Base-by-base conservation (phyloP, 495 filamentous ascomycete genomes). In the Tuber indicum region DNA sequence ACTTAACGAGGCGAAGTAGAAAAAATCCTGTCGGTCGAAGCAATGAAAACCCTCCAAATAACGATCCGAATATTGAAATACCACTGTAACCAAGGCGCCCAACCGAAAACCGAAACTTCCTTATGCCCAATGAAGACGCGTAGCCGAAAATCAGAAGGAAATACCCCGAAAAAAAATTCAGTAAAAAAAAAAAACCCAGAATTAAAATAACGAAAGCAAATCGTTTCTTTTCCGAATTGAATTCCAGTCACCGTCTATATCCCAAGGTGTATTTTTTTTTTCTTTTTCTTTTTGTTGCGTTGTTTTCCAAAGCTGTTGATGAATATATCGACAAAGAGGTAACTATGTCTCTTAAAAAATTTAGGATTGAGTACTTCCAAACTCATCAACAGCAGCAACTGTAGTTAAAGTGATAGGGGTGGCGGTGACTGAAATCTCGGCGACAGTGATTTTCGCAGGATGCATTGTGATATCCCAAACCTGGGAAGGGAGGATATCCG, bases 401-500 rank as follows among this genome's bases (percentile, higher is more conserved):
- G 71, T 41, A 70, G n/a, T n/a, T 73, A 39, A 12, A 16, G 77
- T 26, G 71, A 39, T 76, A 3, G 72, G 41, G 58, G 77, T n/a
- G 42, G 47, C 70, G 76, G 79, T 83, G 81, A 76, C 76, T 83
- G 76, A 79, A 78, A 77, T 81, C 75, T 75, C 75, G 76, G 79
- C 76, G 76, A 69, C 77, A 81, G 74, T 78, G 75, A 71, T 81
- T 82, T 72, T 72, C 79, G 75, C 76, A 83, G 45, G 74, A 82
- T 76, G 77, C 81, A 83, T 83, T 82, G 78, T 81, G 81, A 75
- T 82, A 77, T 80, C 79, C 79, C 79, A 72, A 75, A 71, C 75
- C 70, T 72, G 76, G 81, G 81, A 74, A 81, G 77, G 78, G 70
- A 77, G 69, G 46, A 32, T 83, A 83, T 83, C 75, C 79, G 82